phyloP scores from a whole-genome alignment of 2,329 filamentous ascomycete species.

The Hymenoscyphus occultus region DNA sequence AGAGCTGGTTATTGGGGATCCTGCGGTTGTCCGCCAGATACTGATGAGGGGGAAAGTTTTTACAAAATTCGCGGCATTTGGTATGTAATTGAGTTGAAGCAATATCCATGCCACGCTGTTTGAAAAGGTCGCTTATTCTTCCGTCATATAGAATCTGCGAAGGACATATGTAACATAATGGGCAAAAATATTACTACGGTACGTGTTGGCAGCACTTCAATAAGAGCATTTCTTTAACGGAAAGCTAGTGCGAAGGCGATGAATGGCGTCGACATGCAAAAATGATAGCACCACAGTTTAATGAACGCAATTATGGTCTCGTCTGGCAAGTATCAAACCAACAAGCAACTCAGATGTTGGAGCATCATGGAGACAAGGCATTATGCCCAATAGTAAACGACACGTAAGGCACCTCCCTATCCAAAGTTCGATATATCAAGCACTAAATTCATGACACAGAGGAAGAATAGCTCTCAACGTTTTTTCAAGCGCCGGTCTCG shows the following conservation, averaged over 20 bases:
- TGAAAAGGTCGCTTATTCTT: neutral
- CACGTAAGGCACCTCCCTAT: conserved; percentile 25
- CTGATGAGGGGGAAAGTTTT: conserved; percentile 8
- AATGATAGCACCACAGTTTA: conserved; percentile 41
- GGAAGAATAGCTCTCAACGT: conserved; percentile 50
- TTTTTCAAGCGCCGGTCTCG: conserved; percentile 50
- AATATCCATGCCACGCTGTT: neutral
- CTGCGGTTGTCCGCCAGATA: conserved; percentile 5
- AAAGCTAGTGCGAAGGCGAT: conserved; percentile 19
- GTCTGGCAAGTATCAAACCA: conserved; percentile 39
- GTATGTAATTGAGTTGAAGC: neutral
- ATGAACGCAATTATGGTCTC: conserved; percentile 39
- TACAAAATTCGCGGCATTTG: neutral
- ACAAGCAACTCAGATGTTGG: conserved; percentile 35
- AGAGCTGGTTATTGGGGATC: conserved; percentile 14
- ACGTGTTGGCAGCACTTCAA: neutral
- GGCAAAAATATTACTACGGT: neutral
- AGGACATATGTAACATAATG: neutral
- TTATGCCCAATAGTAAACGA: conserved; percentile 13
- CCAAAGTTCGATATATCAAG: neutral
- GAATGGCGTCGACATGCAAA: conserved; percentile 43
- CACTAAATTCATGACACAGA: conserved; percentile 31
- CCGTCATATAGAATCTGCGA: neutral
- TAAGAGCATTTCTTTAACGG: neutral
- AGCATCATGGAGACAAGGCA: conserved; percentile 19